Conservation (phyloP, 805 yeast genomes). For the Nakazawaea sp. region DNA sequence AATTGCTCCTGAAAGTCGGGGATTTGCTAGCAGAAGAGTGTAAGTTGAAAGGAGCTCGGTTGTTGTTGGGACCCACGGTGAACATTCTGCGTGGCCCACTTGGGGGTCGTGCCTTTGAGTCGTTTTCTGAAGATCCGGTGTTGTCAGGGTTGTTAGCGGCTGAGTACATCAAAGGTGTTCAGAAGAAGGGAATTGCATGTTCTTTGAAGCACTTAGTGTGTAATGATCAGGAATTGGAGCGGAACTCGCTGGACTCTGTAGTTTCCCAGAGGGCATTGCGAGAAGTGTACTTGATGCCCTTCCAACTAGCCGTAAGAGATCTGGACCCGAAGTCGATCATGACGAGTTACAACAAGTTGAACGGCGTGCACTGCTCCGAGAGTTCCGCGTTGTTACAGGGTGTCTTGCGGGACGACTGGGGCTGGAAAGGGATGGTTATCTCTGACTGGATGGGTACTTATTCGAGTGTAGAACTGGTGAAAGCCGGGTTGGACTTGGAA, state of each 20-base stretch:
- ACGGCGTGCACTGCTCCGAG: conserved; percentile 53
- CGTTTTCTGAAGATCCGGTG: conserved; percentile 37
- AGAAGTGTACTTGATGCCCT: conserved; percentile 59
- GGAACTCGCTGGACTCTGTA: conserved; percentile 39
- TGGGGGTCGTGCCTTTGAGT: conserved; percentile 38
- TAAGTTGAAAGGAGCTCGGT: conserved; percentile 32
- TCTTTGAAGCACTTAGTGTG: conserved; percentile 58
- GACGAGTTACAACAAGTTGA: conserved; percentile 60
- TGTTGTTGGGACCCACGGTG: conserved; percentile 26
- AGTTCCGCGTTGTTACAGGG: conserved; percentile 33
- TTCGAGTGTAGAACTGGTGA: conserved; percentile 36
- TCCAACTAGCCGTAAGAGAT: conserved; percentile 49
- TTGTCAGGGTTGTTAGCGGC: conserved; percentile 40
- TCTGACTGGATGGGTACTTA: conserved; percentile 62
- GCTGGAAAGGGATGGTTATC: conserved; percentile 48
- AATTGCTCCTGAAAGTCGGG: conserved; percentile 31
- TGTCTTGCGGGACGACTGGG: conserved; percentile 49
- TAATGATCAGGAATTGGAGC: conserved; percentile 54
- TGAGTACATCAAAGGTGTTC: conserved; percentile 48
- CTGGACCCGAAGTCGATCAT: conserved; percentile 48
- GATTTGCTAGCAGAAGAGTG: conserved; percentile 36
- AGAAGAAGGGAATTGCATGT: conserved; percentile 41
- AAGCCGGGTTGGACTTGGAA: conserved; percentile 56
- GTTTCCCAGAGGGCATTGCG: conserved; percentile 56
- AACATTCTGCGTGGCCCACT: conserved; percentile 37